phyloP scores from a whole-genome alignment of 2,329 filamentous ascomycete genomes.

The Xylaria sp. region DNA sequence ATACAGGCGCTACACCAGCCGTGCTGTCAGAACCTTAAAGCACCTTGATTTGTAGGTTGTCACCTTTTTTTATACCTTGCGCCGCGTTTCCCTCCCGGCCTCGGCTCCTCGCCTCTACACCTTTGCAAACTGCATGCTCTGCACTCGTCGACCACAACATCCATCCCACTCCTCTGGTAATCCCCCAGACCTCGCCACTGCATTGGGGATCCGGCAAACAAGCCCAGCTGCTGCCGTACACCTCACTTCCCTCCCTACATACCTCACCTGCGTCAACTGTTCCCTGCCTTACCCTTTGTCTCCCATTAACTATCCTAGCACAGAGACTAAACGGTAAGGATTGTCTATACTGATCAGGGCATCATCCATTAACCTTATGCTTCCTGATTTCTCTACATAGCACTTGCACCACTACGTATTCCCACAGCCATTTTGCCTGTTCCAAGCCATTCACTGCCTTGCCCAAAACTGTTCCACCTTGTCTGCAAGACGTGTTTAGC shows the following conservation, averaged over 20 bases:
- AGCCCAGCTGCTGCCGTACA: constrained; percentile 4
- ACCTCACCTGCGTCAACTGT: neutral
- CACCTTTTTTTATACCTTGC: constrained; percentile 6
- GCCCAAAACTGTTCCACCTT: constrained; percentile 37
- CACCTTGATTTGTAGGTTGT: constrained; percentile 8
- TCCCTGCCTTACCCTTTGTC: constrained; percentile 24
- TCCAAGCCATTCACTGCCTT: constrained; percentile 39
- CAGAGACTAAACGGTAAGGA: constrained; percentile 25
- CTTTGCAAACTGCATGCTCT: constrained; percentile 2
- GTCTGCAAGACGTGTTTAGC: constrained; percentile 41
- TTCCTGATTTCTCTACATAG: constrained; percentile 35
- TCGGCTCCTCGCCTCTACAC: constrained; percentile 15
- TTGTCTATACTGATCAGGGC: constrained; percentile 9
- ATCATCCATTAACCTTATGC: constrained; percentile 16
- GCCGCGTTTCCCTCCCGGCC: constrained; percentile 20
- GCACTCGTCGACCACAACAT: constrained; percentile 17
- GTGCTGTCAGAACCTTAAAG: constrained; percentile 34
- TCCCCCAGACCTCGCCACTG: constrained; percentile 17
- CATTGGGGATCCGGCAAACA: constrained; percentile 5
- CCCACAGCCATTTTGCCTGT: constrained; percentile 36
- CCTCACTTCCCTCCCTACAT: neutral
- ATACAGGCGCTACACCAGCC: constrained; percentile 24
- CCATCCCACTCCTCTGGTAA: neutral
- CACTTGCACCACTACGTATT: constrained; percentile 11
- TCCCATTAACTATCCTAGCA: constrained; percentile 15